These are phyloP conservation scores for Cinnamomum chago DNA, from an alignment of 164 flowering plant genomes.

Conservation along the genomic window DNA sequence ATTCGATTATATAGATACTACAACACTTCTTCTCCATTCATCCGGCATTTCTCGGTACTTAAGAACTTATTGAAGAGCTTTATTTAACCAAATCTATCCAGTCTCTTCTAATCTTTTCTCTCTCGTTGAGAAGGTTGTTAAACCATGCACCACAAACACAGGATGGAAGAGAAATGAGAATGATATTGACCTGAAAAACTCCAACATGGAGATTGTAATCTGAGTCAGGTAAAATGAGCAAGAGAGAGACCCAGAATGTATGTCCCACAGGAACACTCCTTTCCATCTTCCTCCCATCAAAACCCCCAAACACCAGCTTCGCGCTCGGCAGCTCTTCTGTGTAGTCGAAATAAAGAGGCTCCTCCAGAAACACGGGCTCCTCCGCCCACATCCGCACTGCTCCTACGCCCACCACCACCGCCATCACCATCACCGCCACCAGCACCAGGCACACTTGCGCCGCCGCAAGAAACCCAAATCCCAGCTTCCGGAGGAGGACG, in stretches of 20 bases:
- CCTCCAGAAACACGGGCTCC: constrained; percentile 52
- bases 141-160: too few relatives aligned
- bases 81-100: too few relatives aligned
- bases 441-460: constrained; percentile 38
- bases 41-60: too few relatives aligned
- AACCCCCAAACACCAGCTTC: constrained; percentile 22
- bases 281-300: constrained; percentile 4
- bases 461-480: constrained; percentile 46
- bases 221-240: constrained; percentile 77
- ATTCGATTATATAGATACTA: too few relatives aligned
- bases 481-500: constrained; percentile 33
- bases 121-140: too few relatives aligned
- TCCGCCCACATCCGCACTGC: constrained; percentile 55
- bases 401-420: constrained; percentile 48
- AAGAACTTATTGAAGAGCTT: too few relatives aligned
- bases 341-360: constrained; percentile 60
- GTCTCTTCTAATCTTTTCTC: too few relatives aligned
- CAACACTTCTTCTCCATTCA: too few relatives aligned
- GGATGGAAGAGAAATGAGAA: not conserved
- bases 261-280: constrained; percentile 62
- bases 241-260: constrained; percentile 45
- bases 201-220: constrained; percentile 63
- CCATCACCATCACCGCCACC: constrained; percentile 29
- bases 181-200: constrained; percentile 59
- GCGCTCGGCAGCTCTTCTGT: constrained; percentile 53